Base-by-base conservation (phyloP, 345 rosid species). In the Citrus inodora region DNA sequence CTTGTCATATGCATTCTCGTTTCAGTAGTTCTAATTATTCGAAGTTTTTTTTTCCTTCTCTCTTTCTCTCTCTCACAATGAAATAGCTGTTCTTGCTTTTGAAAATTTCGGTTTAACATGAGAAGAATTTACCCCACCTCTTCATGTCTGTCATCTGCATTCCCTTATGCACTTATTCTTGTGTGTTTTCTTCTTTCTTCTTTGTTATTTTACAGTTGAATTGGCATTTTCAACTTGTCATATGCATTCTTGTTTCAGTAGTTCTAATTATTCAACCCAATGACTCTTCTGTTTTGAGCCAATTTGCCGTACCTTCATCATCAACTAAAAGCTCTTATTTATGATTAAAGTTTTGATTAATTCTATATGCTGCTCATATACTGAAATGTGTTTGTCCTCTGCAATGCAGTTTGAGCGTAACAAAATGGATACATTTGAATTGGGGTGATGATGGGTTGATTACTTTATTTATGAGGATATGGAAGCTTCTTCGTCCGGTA, bases 371-470 rank as follows among this genome's bases (percentile, higher is more conserved):
- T 70, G 32, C 6, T 58, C 27, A n/a, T 64, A 28, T 53, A 64
- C 33, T 83, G 53, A 58, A 77, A 24, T 64, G 78, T 60, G 30
- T 66, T 78, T 73, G 55, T 25, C 77, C 62, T 58, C 51, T 79
- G 58, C 69, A 19, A 53, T 86, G 86, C 88, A 95, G 98, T 86
- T 85, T 95, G 87, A 95, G 98, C 21, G 95, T 96, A 61, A 83
- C 99, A n/a, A 96, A 96, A 71, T 96, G 99, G 99, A 86, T 96
- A 85, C 99, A 96, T 75, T 83, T 96, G 84, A 96, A 96, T 76
- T 94, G 98, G 98, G 98, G 98, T 35, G 98, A 96, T 46, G 97
- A 94, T 72, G 98, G 98, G 58, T 77, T 96, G 81, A 88, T 94
- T 77, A 87, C 91, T 30, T 83, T 88, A 67, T 96, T 96, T 76